phyloP scores from a whole-genome alignment of 306 rosid species.

The Malus asiatica region DNA sequence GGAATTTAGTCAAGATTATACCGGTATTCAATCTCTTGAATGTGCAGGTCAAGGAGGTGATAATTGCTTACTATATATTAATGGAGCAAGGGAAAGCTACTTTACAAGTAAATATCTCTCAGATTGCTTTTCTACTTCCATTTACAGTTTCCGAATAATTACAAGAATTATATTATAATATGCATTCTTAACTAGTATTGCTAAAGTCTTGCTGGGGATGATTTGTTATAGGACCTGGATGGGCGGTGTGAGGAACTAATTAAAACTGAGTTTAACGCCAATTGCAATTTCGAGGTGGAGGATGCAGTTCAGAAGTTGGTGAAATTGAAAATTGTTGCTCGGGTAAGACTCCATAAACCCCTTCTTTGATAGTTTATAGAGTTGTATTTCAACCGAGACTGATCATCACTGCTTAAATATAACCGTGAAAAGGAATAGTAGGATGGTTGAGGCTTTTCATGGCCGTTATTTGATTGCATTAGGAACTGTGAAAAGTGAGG shows the following conservation, averaged over 20 bases:
- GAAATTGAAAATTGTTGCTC: conserved; percentile 70
- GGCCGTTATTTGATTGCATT: neutral
- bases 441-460: neutral
- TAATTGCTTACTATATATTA: conserved; percentile 75
- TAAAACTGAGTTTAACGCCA: conserved; percentile 67
- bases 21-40: conserved; percentile 4
- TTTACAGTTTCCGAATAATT: neutral
- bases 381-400: neutral
- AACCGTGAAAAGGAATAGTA: neutral
- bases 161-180: neutral
- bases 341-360: conserved; percentile 48
- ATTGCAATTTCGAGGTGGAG: conserved; percentile 85
- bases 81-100: conserved; percentile 98
- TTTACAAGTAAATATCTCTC: conserved; percentile 36
- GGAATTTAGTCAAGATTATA: neutral
- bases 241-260: conserved; percentile 76
- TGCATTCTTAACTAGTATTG: neutral
- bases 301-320: conserved; percentile 83
- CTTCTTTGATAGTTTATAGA: neutral
- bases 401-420: neutral
- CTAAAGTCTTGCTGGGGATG: neutral
- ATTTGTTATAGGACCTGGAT: conserved; percentile 65
- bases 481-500: too few species aligned
- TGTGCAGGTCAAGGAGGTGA: conserved; percentile 87
- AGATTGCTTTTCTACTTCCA: conserved; percentile 11